Evolutionary conservation across 192 early-diverging fungal genomes (phyloP), one percentile per base, ranked within the genome.

Genomic region (Pecoramyces ruminantium): DNA sequence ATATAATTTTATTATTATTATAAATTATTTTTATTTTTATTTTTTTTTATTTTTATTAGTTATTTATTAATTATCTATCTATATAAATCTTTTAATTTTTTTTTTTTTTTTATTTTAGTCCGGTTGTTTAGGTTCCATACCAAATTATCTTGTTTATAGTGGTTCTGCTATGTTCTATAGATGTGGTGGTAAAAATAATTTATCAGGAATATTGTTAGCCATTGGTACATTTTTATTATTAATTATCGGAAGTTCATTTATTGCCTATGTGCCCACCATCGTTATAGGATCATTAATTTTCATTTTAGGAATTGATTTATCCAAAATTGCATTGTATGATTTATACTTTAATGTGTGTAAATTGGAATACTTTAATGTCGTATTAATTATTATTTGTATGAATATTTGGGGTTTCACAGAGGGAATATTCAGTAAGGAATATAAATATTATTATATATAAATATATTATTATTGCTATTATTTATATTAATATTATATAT

Each of bases 241-340:
- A 87, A 83, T 98, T 9, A 87, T 90, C 0, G 97, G 97, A 0
- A 93, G 93, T 4, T 88, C 92, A 81, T 92, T 99, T 21, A 94
- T 98, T 30, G 92, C 92, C 5, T 96, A 93, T 83, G 96, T 99
- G 28, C 97, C 97, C 9, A 92, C 94, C 2, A 93, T 98, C 87
- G 93, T 98, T 17, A 95, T 99, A 16, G 97, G 96, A 21, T 92
- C 77, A n/a, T 87, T 98, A 14, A 99, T 99, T 79, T 98, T 99
- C 86, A 96, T 97, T 82, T 87, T 99, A 30, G 98, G 96, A 5
- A 85, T 98, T 79, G 98, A 99, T 82, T 87, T 99, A 30, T 80
- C 98, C 38, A 95, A 95, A 78, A 97, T 98, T 83, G 94, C 94
- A 5, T 84, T 99, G 21, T 85, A 92, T 77, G 97, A 99, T 83